Evolutionary conservation across 2,329 filamentous ascomycete genomes (phyloP).

Genomic region (Aspergillus flavus): DNA sequence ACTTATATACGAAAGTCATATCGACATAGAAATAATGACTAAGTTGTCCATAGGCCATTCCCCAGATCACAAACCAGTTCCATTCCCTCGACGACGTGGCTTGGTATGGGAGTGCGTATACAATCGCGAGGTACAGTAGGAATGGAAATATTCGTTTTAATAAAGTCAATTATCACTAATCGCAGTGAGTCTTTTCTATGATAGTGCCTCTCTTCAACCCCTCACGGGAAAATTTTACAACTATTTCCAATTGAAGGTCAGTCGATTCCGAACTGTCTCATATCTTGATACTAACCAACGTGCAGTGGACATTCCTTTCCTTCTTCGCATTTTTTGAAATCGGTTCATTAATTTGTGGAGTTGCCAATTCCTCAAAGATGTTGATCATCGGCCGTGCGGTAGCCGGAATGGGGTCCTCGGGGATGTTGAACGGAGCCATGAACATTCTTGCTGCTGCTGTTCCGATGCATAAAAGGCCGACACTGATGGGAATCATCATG

Average conservation of each 20-base stretch:
- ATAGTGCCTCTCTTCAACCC: constrained; percentile 52
- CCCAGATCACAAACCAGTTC: too few relatives aligned
- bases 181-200: too few relatives aligned
- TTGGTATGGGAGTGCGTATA: too few relatives aligned
- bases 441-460: constrained; percentile 29
- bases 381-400: constrained; percentile 33
- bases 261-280: too few relatives aligned
- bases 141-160: too few relatives aligned
- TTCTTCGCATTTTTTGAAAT: constrained; percentile 34
- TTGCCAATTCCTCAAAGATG: constrained; percentile 32
- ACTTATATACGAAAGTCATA: too few relatives aligned
- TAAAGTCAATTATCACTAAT: too few relatives aligned
- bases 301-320: constrained; percentile 28
- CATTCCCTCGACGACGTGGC: too few relatives aligned
- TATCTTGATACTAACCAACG: constrained; percentile 11
- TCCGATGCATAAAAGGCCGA: constrained; percentile 28
- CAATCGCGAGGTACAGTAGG: too few relatives aligned
- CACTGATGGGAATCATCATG: too few relatives aligned
- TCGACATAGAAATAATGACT: too few relatives aligned
- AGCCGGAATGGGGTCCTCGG: constrained; percentile 30
- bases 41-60: too few relatives aligned
- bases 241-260: constrained; percentile 28
- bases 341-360: constrained; percentile 31
- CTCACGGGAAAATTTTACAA: constrained; percentile 57
- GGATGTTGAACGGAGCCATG: constrained; percentile 30